These are phyloP conservation scores for Sugiyamaella chiloensis DNA, from an alignment of 805 yeast species.

Conservation along the genomic window DNA sequence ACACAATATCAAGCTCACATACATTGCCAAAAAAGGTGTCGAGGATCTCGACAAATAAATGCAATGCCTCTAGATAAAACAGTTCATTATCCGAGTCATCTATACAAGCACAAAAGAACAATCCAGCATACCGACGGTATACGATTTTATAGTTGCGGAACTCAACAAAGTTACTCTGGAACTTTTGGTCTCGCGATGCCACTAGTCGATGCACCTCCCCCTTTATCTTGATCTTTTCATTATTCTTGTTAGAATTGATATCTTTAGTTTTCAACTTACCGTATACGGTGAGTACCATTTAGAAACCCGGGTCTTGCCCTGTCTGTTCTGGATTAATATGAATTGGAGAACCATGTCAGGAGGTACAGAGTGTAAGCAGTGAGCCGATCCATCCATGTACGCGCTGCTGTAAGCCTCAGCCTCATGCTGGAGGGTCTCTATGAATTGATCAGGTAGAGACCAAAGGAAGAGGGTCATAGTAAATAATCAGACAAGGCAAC, in stretches of 20 bases:
- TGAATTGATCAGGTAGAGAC: no score
- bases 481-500: no score
- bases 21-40: constrained; percentile 87
- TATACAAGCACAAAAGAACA: constrained; percentile 80
- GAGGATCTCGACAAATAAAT: constrained; percentile 81
- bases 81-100: constrained; percentile 81
- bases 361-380: no score
- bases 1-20: constrained; percentile 89
- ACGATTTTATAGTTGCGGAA: constrained; percentile 66
- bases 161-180: constrained; percentile 79
- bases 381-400: no score
- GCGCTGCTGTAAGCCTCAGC: no score
- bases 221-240: constrained; percentile 47
- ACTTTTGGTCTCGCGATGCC: constrained; percentile 77
- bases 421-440: no score
- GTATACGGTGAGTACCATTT: constrained; percentile 63
- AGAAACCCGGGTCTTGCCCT: constrained; percentile 85
- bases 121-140: constrained; percentile 87
- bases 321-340: constrained; percentile 80
- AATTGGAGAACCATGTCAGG: constrained; percentile 69
- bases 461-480: no score
- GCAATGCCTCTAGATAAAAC: constrained; percentile 77
- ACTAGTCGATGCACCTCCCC: constrained; percentile 74
- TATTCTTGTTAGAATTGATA: constrained; percentile 33
- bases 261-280: constrained; percentile 30